Evolutionary conservation across 2,329 filamentous ascomycete genomes (phyloP), one percentile per base, ranked within the genome.

Genomic region (Lecanosticta acicola): DNA sequence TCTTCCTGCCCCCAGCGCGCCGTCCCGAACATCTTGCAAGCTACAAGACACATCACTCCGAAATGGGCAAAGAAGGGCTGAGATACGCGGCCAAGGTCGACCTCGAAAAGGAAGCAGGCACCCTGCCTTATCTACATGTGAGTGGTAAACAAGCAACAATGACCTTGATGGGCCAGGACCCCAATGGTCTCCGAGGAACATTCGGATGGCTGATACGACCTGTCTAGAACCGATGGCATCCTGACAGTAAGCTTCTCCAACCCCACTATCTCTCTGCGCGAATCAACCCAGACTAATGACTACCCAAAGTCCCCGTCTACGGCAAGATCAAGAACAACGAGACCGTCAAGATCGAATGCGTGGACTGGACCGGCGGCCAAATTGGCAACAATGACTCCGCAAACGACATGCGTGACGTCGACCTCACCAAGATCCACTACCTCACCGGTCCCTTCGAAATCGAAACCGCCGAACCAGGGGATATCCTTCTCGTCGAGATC

Each of bases 311-410:
- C 41, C 90, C 90, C 0, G 80, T 77, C 45, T 77, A 75, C 41
- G 85, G 75, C 24, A 80, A 77, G 1, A 88, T 96, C 60, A 82
- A 85, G 58, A 82, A 90, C 60, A 84, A 83, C 21, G 90, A 95
- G 69, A 86, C 86, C 0, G 89, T 95, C 55, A 94, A 94, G 68
- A 94, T 95, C 55, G 87, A 95, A 73, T 95, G 90, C 60, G 73
- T 93, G 5, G 87, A 94, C 69, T 94, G 87, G 59, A 71, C 68
- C 0, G 63, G 61, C 17, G 89, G 89, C 1, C 89, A 95, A 59
- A 94, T 95, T 60, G 77, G 79, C 45, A 94, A 96, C 68, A 84
- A 91, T 55, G 89, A 96, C 66, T 85, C 78, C 24, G 90, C 90
- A n/a, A 85, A 95, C 59, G 90, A 96, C 61, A 71, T 95, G 47